Percentiles rank a stretch among this genome's conserved stretches.
These are phyloP conservation scores for Cryptosporidium tyzzeri DNA, from an alignment of 169 alveolate genomes.

Conservation along the genomic window DNA sequence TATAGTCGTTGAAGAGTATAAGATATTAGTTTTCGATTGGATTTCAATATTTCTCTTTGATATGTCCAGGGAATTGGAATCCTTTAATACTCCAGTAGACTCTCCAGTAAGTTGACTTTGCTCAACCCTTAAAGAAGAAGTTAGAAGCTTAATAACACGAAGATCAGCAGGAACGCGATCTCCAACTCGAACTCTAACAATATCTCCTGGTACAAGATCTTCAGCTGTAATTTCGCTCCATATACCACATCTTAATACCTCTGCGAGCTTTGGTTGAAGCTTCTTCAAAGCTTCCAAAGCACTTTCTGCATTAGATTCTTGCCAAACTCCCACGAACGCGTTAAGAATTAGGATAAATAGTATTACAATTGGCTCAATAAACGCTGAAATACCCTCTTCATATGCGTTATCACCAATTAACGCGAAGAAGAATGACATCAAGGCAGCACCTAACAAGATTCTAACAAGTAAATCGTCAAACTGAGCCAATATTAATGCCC, in stretches of 20 bases:
- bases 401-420: constrained; percentile 87
- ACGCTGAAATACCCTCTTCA: constrained; percentile 94
- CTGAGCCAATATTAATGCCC: constrained; percentile 91
- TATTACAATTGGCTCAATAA: constrained; percentile 96
- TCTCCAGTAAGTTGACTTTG: constrained; percentile 98
- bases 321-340: constrained; percentile 98
- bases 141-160: constrained; percentile 91
- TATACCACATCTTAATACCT: constrained; percentile 91
- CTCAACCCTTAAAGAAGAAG: constrained; percentile 94
- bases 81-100: constrained; percentile 90
- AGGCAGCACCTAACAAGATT: constrained; percentile 96
- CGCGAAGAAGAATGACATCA: constrained; percentile 94
- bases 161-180: constrained; percentile 99
- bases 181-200: constrained; percentile 94
- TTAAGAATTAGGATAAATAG: constrained; percentile 93
- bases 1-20: constrained; percentile 94
- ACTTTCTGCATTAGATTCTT: constrained; percentile 98
- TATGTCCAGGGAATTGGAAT: constrained; percentile 81
- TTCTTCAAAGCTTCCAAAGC: constrained; percentile 96
- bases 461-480: constrained; percentile 95
- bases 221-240: constrained; percentile 93
- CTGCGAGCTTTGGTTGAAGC: constrained; percentile 94
- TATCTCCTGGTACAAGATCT: constrained; percentile 96
- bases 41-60: constrained; percentile 80
- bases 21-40: constrained; percentile 89